These are phyloP conservation scores for Immersiporthe knoxdaviesiana DNA, from an alignment of 2,329 filamentous ascomycete genomes.

Conservation along the genomic window DNA sequence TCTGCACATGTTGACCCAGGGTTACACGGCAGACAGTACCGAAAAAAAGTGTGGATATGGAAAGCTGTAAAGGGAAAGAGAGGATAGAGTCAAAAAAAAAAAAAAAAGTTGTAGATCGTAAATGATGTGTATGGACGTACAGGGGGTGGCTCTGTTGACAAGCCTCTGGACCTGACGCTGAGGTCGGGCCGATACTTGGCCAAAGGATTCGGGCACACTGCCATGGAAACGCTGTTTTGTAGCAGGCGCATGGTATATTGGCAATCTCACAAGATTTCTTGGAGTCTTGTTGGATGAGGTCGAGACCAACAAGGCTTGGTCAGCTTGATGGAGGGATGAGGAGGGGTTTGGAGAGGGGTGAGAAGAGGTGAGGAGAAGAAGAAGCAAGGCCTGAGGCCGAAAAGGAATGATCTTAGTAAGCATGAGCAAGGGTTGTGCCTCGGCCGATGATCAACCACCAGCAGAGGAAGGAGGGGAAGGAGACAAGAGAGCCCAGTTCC, in stretches of 20 bases:
- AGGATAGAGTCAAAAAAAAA: neutral
- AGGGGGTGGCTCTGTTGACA: neutral
- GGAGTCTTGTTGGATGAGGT: neutral
- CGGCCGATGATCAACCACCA: no score
- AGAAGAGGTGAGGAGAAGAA: no score
- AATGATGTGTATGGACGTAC: neutral
- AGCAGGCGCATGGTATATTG: neutral
- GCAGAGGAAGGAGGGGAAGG: neutral
- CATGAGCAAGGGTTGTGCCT: neutral
- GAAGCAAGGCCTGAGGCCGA: neutral
- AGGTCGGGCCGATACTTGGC: neutral
- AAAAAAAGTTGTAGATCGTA: neutral
- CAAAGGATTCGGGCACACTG: neutral
- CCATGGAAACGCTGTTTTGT: neutral
- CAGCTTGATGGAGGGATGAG: neutral
- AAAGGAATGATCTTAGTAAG: neutral
- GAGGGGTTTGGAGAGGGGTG: no score
- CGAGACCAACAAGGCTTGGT: neutral
- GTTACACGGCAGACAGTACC: neutral
- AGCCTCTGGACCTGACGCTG: neutral
- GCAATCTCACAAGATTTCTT: neutral
- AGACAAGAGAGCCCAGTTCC: neutral
- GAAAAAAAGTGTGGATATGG: neutral
- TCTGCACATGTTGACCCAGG: neutral
- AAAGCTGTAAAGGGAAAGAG: neutral